Percentiles rank a stretch among this genome's conserved stretches.
These are phyloP conservation scores for Gypsophila paniculata DNA, from an alignment of 179 eudicot genomes.

Conservation along the genomic window DNA sequence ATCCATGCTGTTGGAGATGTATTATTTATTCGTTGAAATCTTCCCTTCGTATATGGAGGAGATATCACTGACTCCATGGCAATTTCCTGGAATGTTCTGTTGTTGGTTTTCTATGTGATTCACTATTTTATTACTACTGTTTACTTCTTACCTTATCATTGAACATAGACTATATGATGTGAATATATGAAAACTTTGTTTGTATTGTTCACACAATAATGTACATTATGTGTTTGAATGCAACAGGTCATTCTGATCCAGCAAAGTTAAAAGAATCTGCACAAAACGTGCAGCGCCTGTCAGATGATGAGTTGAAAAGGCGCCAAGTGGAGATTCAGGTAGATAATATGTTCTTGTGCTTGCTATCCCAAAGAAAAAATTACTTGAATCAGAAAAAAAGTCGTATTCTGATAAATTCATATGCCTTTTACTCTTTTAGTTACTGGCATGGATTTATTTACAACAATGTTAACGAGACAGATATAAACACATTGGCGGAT, in stretches of 20 bases:
- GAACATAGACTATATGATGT: conserved; percentile 5
- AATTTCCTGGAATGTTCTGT: background rate
- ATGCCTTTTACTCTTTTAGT: background rate
- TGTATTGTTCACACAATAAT: conserved; percentile 13
- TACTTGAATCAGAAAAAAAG: background rate
- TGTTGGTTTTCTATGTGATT: background rate
- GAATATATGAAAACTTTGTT: background rate
- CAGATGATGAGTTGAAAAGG: conserved; percentile 60
- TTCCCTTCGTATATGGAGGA: background rate
- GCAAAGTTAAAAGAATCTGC: conserved; percentile 68
- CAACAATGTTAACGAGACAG: background rate
- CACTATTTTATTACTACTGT: background rate
- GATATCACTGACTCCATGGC: background rate
- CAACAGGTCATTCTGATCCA: conserved; percentile 90
- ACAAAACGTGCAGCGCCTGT: conserved; percentile 50
- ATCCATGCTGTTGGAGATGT: no score
- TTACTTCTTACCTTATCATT: background rate
- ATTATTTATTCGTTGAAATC: no score
- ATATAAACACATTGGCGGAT: background rate
- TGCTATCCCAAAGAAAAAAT: background rate
- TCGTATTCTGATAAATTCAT: background rate
- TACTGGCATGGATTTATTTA: conserved; percentile 3
- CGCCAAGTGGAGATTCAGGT: conserved; percentile 84
- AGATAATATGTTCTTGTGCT: conserved; percentile 13
- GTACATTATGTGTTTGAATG: conserved; percentile 17